Evolutionary conservation across 441 rosid genomes (phyloP).

Genomic region (Gossypium aridum): DNA sequence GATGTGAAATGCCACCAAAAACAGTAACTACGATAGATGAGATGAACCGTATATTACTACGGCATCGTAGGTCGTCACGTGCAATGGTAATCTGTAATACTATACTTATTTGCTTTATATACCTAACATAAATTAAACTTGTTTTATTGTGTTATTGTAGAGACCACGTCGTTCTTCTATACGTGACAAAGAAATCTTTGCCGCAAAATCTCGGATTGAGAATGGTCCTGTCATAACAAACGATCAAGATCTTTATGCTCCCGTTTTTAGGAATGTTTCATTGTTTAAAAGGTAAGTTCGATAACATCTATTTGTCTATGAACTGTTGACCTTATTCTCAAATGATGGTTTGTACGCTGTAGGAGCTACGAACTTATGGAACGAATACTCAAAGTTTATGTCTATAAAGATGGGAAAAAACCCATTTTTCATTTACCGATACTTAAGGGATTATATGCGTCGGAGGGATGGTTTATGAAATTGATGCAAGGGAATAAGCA

Average conservation of each 20-base stretch:
- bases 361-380: constrained; percentile 83
- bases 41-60: constrained; percentile 50
- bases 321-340: neutral
- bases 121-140: constrained; percentile 6
- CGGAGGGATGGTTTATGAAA: constrained; percentile 86
- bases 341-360: constrained; percentile 17
- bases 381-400: constrained; percentile 46
- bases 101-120: constrained; percentile 10
- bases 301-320: neutral
- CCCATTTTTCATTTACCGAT: constrained; percentile 64
- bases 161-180: constrained; percentile 77
- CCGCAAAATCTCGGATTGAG: constrained; percentile 61
- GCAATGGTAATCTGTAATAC: constrained; percentile 46
- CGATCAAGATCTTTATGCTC: constrained; percentile 70
- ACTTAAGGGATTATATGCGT: constrained; percentile 72
- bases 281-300: constrained; percentile 60
- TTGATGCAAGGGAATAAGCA: constrained; percentile 60
- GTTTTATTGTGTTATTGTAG: constrained; percentile 31
- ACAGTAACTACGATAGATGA: constrained; percentile 57
- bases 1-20: constrained; percentile 75
- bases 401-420: constrained; percentile 55
- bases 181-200: constrained; percentile 62
- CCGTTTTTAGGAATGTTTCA: constrained; percentile 79
- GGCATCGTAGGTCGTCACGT: constrained; percentile 57
- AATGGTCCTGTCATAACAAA: constrained; percentile 37